Base-by-base conservation (phyloP, 176 grass and related monocot species). In the Oryza nivara region DNA sequence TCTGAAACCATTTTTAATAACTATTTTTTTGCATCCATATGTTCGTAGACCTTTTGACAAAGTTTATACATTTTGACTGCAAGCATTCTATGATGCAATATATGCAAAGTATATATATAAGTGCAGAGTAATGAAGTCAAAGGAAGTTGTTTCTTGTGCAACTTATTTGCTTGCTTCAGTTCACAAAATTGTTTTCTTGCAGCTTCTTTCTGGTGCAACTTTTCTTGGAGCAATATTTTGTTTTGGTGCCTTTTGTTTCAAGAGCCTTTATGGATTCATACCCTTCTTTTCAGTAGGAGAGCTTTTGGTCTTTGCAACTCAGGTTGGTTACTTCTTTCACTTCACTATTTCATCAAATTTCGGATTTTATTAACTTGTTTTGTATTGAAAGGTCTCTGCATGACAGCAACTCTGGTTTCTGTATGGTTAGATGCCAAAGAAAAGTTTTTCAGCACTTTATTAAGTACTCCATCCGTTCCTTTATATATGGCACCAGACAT, bases 191-290 rank as follows among this genome's bases (percentile, higher is more conserved):
- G n/a, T 73, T 79, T 74, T 65, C 25, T 19, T 84, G 84, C 80
- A 99, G 96, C 88, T 99, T 92, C 91, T 99, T 78, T 92, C 96
- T 88, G 86, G 81, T 19, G 91, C 93, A 19, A 99, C 96, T 69
- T 92, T 99, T 89, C 19, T 99, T 1, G 96, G 96, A 78, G 96
- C 91, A 54, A 88, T 96, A 92, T 99, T 94, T 90, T 99, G 96
- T 89, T 99, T 99, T 61, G 41, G 90, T 36, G 91, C 96, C 43
- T 99, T 99, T 88, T 99, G 96, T 86, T 99, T 99, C 88, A 96
- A 85, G 87, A 99, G 93, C 88, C 96, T 99, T 26, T 99, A 92
- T 77, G 96, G 96, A 73, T 99, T 96, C 85, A 96, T 99, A 83
- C 74, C 75, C 45, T 96, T 91, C 61, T 99, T 99, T 71, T 80